Evolutionary conservation across 1,284 basidiomycete species (phyloP), one percentile per base, ranked within the genome.

Genomic region (Entoloma clypeatum): DNA sequence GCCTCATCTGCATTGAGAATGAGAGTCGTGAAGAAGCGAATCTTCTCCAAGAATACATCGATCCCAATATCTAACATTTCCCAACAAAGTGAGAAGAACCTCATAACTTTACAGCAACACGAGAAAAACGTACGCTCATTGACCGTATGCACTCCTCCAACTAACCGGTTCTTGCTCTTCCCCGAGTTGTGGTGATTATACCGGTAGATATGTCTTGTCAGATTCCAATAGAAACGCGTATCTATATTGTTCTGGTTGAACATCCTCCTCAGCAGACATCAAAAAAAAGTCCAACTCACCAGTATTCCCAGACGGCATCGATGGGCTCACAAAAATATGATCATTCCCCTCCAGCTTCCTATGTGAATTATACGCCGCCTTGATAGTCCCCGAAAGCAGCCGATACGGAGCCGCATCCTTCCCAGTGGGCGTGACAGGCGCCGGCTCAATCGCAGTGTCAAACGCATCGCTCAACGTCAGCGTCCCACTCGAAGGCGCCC

Each of bases 91-190:
- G n/a, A n/a, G n/a, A n/a, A n/a, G n/a, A n/a, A n/a, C n/a, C n/a
- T n/a, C n/a, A n/a, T n/a, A n/a, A n/a, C n/a, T n/a, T n/a, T n/a
- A n/a, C n/a, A n/a, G n/a, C n/a, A n/a, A n/a, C n/a, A n/a, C 18
- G 26, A 35, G n/a, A 26, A 16, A 5, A 13, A 44, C 65, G 50
- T 49, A 67, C 72, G 63, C 65, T 83, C 80, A 46, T 82, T 75
- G 27, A 82, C 75, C 1, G 86, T 86, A 58, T 88, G 86, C 19
- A 81, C 66, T 3, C 72, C 72, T 34, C 65, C 65, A 25, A 51
- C 60, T 49, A 59, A 57, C 36, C 43, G 47, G 13, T 52, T 57
- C 10, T 43, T 52, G 17, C 50, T 42, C 30, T 56, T 58, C 14
- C 62, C 64, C 11, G 47, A 50, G 43, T 67, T 64, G 29, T 51